Conservation (phyloP, 805 yeast genomes). For the Cyberlindnera saturnus region DNA sequence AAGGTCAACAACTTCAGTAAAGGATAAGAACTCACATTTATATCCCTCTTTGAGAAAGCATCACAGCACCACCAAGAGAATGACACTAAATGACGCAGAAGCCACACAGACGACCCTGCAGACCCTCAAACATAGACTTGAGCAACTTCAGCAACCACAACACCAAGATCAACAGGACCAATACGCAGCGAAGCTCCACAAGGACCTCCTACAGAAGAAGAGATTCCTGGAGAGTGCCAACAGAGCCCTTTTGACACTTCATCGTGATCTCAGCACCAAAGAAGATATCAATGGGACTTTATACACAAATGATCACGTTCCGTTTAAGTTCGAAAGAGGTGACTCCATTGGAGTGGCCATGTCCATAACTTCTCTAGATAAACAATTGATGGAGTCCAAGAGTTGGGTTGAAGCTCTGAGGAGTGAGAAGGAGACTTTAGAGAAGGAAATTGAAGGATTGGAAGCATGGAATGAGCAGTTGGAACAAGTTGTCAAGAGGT, state of each 20-base stretch:
- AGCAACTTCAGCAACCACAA: background rate
- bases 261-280: background rate
- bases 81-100: no score
- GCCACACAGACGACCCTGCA: no score
- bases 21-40: no score
- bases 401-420: background rate
- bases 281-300: slow-evolving; percentile 6
- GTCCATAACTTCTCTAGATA: slow-evolving; percentile 11
- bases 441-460: background rate
- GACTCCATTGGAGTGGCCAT: slow-evolving; percentile 19
- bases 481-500: background rate
- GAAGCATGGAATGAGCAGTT: slow-evolving; percentile 3
- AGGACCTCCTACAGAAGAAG: slow-evolving; percentile 5
- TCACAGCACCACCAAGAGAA: no score
- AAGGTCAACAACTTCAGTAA: no score
- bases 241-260: slow-evolving; percentile 4
- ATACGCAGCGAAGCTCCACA: slow-evolving; percentile 4
- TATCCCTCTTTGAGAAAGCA: no score
- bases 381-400: slow-evolving; percentile 11
- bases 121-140: no score
- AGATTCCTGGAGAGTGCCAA: slow-evolving; percentile 6
- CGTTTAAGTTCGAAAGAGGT: slow-evolving; percentile 18
- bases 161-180: slow-evolving; percentile 1
- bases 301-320: slow-evolving; percentile 13
- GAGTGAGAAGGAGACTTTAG: background rate